Evolutionary conservation across 2,329 filamentous ascomycete species (phyloP).

Genomic region (Phialocephala sp.): DNA sequence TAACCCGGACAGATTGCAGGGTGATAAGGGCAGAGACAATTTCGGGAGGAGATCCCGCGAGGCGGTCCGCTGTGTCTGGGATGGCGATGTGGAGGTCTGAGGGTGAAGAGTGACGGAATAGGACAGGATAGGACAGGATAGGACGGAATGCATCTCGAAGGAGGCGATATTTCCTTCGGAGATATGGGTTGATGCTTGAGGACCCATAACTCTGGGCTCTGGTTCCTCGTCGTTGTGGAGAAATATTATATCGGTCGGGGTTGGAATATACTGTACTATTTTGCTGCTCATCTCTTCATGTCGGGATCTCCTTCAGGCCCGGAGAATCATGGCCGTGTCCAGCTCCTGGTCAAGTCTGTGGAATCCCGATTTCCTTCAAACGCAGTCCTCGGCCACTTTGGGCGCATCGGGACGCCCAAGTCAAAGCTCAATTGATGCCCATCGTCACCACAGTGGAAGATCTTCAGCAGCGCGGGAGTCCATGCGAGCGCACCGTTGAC

Average conservation of each 20-base stretch:
- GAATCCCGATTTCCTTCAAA: background rate
- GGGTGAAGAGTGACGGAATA: background rate
- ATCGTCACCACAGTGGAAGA: background rate
- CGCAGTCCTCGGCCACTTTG: background rate
- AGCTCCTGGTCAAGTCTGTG: background rate
- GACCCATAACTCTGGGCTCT: background rate
- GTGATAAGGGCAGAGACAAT: conserved; percentile 11
- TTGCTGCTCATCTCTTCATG: background rate
- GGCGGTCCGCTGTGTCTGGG: conserved; percentile 15
- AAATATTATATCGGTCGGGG: background rate
- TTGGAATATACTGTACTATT: background rate
- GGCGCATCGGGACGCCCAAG: background rate
- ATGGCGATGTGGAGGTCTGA: background rate
- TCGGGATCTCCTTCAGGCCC: background rate
- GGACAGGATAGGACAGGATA: background rate
- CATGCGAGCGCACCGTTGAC: background rate
- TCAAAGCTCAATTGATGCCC: background rate
- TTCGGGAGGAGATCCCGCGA: conserved; percentile 20
- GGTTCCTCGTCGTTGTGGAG: background rate
- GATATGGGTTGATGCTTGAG: background rate
- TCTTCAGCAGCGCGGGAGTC: background rate
- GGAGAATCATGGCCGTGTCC: background rate
- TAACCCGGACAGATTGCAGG: conserved; percentile 12
- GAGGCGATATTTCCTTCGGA: background rate
- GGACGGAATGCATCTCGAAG: conserved; percentile 6